Conservation (phyloP, 179 eudicot species). For the Silene coronaria region DNA sequence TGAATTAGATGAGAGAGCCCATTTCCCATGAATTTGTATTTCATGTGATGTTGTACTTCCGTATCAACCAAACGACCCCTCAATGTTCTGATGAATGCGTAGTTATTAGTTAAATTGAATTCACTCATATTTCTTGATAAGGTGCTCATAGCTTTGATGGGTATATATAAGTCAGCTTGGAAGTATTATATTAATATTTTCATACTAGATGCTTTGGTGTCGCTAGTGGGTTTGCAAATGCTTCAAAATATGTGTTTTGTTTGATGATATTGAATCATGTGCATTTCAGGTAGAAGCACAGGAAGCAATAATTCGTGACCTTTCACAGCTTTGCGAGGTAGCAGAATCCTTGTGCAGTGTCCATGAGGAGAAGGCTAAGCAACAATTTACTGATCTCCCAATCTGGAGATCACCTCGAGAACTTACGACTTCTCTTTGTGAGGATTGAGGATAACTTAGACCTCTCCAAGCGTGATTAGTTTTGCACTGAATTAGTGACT, state of each 20-base stretch:
- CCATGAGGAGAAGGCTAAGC: constrained; percentile 44
- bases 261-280: neutral
- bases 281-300: constrained; percentile 60
- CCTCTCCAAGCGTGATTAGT: neutral
- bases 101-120: too few species aligned
- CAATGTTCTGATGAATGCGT: too few species aligned
- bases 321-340: constrained; percentile 59
- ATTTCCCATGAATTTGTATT: too few species aligned
- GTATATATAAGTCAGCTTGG: too few species aligned
- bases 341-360: constrained; percentile 56
- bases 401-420: constrained; percentile 55
- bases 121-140: too few species aligned
- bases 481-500: constrained; percentile 13
- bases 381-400: constrained; percentile 46
- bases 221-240: neutral
- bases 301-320: constrained; percentile 43
- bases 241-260: neutral
- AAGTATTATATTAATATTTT: too few species aligned
- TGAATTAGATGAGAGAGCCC: too few species aligned
- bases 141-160: too few species aligned
- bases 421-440: constrained; percentile 54
- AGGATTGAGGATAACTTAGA: constrained; percentile 24
- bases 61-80: too few species aligned
- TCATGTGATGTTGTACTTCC: too few species aligned
- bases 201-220: too few species aligned